A percentile compares a stretch with the other conserved stretches of the same genome.
These are phyloP conservation scores for Aurantiochytrium sp. DNA, from an alignment of 108 stramenopile species.

Conservation along the genomic window DNA sequence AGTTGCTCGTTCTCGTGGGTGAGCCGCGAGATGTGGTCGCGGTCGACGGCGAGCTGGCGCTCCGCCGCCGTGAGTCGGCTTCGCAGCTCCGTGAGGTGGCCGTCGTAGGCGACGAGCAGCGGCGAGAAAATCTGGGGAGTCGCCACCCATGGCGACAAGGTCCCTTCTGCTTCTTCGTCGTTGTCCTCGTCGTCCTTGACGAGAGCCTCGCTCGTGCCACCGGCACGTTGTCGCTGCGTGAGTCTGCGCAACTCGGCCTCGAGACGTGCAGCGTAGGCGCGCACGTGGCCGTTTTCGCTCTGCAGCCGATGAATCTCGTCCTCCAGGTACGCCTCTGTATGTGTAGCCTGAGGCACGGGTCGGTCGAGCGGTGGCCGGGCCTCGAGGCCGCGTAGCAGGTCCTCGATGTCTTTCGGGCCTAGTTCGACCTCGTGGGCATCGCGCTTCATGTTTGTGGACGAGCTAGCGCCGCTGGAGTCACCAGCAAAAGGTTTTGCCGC, in stretches of 20 bases:
- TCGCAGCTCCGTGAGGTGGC: background rate
- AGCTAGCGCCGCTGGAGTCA: too few relatives aligned
- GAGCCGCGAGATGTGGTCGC: conserved; percentile 4
- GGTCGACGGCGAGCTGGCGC: background rate
- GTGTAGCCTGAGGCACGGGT: background rate
- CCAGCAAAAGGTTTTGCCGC: too few relatives aligned
- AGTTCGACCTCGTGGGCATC: background rate
- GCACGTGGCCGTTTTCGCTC: background rate
- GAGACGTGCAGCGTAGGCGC: background rate
- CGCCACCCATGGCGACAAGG: conserved; percentile 8
- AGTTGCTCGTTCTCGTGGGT: background rate
- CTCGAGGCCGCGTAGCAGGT: conserved; percentile 16
- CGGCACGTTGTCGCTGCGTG: too few relatives aligned
- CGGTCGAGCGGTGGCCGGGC: background rate
- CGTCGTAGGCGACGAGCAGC: background rate
- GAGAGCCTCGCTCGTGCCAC: too few relatives aligned
- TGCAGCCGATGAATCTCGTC: background rate
- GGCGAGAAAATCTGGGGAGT: conserved; percentile 5
- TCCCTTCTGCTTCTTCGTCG: background rate
- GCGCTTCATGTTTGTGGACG: too few relatives aligned
- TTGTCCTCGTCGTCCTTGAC: background rate
- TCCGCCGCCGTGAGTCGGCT: background rate
- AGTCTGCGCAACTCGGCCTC: background rate
- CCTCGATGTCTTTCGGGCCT: background rate
- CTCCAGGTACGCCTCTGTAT: background rate